Percentiles rank a stretch among this genome's conserved stretches.
Conservation (phyloP, 1,139 yeast genomes). For the Protomyces macrosporus region DNA sequence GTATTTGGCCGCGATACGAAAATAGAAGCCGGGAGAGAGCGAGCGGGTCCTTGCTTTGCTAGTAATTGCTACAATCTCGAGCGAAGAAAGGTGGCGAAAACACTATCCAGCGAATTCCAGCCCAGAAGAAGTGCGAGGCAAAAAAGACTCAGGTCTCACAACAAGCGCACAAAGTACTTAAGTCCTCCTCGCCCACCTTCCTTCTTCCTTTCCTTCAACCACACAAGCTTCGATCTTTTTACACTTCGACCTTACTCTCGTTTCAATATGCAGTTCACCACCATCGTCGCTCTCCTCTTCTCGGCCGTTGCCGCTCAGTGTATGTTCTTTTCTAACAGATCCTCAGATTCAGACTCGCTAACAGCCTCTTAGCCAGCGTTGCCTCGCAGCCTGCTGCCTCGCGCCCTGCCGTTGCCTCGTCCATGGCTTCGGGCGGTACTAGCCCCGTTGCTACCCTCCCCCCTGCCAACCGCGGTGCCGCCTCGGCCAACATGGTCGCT, state of each 20-base stretch:
- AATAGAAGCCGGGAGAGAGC: no score
- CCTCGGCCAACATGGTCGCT: slow-evolving; percentile 3
- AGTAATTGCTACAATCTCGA: no score
- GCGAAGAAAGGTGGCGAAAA: no score
- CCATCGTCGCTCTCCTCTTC: background rate
- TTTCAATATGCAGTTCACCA: background rate
- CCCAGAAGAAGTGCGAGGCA: no score
- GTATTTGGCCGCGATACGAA: no score
- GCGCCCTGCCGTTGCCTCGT: background rate
- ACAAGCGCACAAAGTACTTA: no score
- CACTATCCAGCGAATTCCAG: no score
- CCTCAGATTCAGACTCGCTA: background rate
- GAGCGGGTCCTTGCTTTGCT: no score
- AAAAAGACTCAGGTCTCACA: no score
- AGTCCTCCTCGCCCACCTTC: background rate
- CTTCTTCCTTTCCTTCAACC: background rate
- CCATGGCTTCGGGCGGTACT: background rate
- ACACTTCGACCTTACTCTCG: background rate
- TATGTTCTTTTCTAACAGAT: background rate
- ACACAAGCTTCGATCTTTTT: background rate
- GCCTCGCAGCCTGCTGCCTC: background rate
- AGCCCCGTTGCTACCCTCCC: background rate
- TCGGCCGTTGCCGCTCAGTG: background rate
- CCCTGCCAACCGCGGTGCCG: background rate
- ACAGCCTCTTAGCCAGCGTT: background rate